These are phyloP conservation scores for Eugenia klotzschiana DNA, from an alignment of 441 rosid genomes.

Conservation along the genomic window DNA sequence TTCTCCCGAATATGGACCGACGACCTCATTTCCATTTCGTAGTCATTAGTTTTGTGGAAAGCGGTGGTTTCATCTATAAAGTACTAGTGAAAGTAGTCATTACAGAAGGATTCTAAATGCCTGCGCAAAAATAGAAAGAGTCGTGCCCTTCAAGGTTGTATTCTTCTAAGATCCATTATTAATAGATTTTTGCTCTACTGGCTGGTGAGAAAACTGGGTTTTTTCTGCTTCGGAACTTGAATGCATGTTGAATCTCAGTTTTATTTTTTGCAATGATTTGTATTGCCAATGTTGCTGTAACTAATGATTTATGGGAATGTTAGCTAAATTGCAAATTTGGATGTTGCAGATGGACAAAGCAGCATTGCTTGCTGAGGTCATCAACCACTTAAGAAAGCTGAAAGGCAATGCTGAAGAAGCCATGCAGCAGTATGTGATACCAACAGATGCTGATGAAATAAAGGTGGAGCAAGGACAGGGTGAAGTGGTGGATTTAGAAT, in stretches of 20 bases:
- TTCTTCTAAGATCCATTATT: not conserved
- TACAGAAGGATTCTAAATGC: not conserved
- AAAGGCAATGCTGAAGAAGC: slow-evolving; percentile 20
- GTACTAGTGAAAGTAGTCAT: not conserved
- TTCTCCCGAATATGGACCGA: not conserved
- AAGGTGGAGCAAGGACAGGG: slow-evolving; percentile 18
- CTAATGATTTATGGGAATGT: not conserved
- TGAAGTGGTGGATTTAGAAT: slow-evolving; percentile 1
- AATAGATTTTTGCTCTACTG: not conserved
- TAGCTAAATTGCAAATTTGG: not conserved
- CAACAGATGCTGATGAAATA: slow-evolving; percentile 29
- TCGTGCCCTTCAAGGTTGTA: not conserved
- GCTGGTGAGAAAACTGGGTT: not conserved
- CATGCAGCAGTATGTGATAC: slow-evolving; percentile 22
- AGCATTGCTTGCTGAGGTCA: slow-evolving; percentile 35
- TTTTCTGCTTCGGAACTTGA: not conserved
- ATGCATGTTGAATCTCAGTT: not conserved
- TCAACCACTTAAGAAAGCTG: slow-evolving; percentile 21
- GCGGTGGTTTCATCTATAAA: not conserved
- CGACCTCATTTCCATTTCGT: not conserved
- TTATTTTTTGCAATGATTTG: not conserved
- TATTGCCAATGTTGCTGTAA: not conserved
- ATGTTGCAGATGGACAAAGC: slow-evolving; percentile 47
- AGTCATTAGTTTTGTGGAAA: not conserved
- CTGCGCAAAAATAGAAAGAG: not conserved